Conservation (phyloP, 164 flowering plant species). For the Vitis rotundifolia region DNA sequence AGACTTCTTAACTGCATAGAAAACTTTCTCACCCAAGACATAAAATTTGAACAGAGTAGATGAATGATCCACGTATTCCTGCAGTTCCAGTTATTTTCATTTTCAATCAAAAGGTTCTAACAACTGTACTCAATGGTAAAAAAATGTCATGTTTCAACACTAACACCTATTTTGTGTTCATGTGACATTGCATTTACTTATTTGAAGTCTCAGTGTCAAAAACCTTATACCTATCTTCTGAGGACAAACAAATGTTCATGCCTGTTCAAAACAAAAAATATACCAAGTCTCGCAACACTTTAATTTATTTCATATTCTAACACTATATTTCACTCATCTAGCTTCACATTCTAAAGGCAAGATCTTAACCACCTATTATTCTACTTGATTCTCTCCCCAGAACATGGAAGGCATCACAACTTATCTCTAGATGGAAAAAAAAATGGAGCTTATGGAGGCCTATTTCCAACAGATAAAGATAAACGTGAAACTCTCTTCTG, state of each 20-base stretch:
- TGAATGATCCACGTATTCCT: constrained; percentile 94
- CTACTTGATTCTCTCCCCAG: too few species aligned
- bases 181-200: background rate
- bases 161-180: background rate
- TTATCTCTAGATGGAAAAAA: too few species aligned
- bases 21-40: constrained; percentile 74
- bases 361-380: too few species aligned
- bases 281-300: too few species aligned
- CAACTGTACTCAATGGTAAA: background rate
- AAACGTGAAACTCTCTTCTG: too few species aligned
- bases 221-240: background rate
- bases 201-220: background rate
- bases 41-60: constrained; percentile 78
- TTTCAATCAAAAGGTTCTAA: background rate
- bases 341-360: too few species aligned
- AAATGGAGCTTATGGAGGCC: too few species aligned
- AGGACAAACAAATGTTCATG: background rate
- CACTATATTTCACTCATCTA: too few species aligned
- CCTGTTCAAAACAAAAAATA: too few species aligned
- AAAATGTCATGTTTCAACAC: background rate
- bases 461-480: too few species aligned
- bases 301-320: too few species aligned
- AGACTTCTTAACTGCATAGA: constrained; percentile 79
- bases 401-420: too few species aligned
- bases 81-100: constrained; percentile 31